Base-by-base conservation (phyloP, 2,329 filamentous ascomycete genomes). In the Diaporthe sp. region DNA sequence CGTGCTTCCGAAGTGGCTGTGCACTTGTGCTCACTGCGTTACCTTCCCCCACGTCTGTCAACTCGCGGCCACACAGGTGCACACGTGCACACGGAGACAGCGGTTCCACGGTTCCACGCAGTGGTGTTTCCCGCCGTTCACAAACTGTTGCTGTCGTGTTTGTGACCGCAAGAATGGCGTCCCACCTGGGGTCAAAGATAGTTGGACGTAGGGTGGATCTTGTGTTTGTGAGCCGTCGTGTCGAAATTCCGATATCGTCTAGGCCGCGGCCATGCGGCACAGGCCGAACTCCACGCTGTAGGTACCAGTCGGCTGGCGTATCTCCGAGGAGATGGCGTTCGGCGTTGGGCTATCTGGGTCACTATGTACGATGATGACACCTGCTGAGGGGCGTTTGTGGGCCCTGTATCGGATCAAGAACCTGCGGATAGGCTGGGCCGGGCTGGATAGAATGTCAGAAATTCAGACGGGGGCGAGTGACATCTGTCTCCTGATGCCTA, bases 291-390 rank as follows among this genome's bases (percentile, higher is more conserved):
- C 25, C 60, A 28, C 39, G 12, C 44, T 13, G 37, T 42, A 5
- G 34, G 22, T 7, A 37, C 37, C 58, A 61, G 58, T 28, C 7
- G 5, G 31, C 10, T 60, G 22, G 37, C 9, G 22, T 22, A 4
- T 61, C 37, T 34, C 28, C 12, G 58, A 22, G 19, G 28, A 31
- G 5, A 25, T 37, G 31, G 57, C 19, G 34, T n/a, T 60, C 22
- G 7, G 31, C 28, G 17, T n/a, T 37, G 19, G 57, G 15, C 10
- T 60, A 39, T 10, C 34, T 39, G 19, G 19, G 34, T 37, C 28
- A 22, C 31, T 17, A 60, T 60, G 57, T 34, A 39, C 34, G 57
- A 60, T 60, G 57, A 60, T 60, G 57, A 39, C 31, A 60, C 57
- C 15, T 34, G 34, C 22, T 4, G 34, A 60, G 19, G 3, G 55